phyloP scores from a whole-genome alignment of 2,329 filamentous ascomycete genomes.

The Penicillium sp. region DNA sequence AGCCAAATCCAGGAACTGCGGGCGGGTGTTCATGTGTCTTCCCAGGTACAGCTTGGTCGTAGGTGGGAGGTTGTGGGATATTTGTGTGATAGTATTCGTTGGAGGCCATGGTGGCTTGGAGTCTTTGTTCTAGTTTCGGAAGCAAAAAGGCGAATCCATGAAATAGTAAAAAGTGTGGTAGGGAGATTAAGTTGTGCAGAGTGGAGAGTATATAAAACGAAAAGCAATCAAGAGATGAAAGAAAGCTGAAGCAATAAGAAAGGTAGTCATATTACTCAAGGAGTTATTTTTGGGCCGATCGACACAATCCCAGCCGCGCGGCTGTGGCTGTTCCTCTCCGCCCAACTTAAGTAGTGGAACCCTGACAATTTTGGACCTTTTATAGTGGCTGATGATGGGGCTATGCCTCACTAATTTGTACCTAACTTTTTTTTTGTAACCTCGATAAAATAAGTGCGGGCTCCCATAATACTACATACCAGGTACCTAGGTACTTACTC shows the following conservation, averaged over 20 bases:
- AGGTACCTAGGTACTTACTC: too few species aligned
- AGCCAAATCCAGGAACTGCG: constrained; percentile 20
- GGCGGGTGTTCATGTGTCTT: constrained; percentile 38
- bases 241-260: neutral
- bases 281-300: constrained; percentile 26
- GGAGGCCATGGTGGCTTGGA: constrained; percentile 54
- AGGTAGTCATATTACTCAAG: constrained; percentile 23
- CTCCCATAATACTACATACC: too few species aligned
- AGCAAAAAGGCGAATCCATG: neutral
- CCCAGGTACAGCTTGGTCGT: constrained; percentile 36
- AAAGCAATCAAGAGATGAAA: constrained; percentile 1
- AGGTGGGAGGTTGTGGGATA: constrained; percentile 32
- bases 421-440: too few species aligned
- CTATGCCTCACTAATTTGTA: too few species aligned
- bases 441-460: too few species aligned
- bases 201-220: neutral
- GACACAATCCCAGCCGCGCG: constrained; percentile 26
- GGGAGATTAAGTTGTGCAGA: neutral
- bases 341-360: neutral
- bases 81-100: constrained; percentile 64
- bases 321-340: constrained; percentile 11
- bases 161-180: neutral
- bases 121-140: neutral
- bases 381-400: neutral
- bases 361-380: neutral